These are phyloP conservation scores for Endotrypanum monterogeii DNA, from an alignment of 208 protist species.

Conservation along the genomic window DNA sequence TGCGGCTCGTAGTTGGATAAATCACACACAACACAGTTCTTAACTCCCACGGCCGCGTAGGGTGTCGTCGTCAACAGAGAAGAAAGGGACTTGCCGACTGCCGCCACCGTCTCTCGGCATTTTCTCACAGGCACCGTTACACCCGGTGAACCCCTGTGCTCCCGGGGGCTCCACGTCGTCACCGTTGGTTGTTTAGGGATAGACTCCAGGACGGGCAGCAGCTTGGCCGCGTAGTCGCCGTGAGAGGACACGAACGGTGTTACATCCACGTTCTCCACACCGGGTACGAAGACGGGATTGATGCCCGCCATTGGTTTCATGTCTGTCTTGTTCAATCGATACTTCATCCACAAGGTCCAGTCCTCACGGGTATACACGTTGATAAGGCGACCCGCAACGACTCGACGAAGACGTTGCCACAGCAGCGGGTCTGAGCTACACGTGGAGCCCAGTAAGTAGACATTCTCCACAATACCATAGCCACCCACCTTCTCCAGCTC, in stretches of 20 bases:
- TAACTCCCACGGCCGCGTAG: conserved; percentile 41
- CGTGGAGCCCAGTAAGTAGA: conserved; percentile 78
- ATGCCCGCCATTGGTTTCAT: conserved; percentile 81
- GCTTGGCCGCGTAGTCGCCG: conserved; percentile 56
- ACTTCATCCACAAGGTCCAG: conserved; percentile 83
- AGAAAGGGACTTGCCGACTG: conserved; percentile 38
- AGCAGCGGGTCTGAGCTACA: conserved; percentile 48
- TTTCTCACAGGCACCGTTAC: conserved; percentile 39
- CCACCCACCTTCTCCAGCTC: conserved; percentile 63
- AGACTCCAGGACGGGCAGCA: conserved; percentile 57
- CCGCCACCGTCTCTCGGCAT: conserved; percentile 30
- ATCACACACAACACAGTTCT: conserved; percentile 47
- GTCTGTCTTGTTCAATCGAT: conserved; percentile 68
- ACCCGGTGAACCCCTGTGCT: conserved; percentile 55
- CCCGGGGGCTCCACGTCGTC: conserved; percentile 46
- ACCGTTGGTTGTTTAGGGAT: conserved; percentile 47
- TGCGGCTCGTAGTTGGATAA: conserved; percentile 19
- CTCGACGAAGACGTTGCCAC: conserved; percentile 65
- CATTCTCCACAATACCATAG: conserved; percentile 83
- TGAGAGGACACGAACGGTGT: conserved; percentile 62
- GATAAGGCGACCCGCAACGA: conserved; percentile 84
- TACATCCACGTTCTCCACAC: conserved; percentile 87
- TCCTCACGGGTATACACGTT: conserved; percentile 89
- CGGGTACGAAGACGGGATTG: conserved; percentile 67
- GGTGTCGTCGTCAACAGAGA: conserved; percentile 39